Conservation (phyloP, 176 grass and related monocot species). For the Pontederia crassipes region DNA sequence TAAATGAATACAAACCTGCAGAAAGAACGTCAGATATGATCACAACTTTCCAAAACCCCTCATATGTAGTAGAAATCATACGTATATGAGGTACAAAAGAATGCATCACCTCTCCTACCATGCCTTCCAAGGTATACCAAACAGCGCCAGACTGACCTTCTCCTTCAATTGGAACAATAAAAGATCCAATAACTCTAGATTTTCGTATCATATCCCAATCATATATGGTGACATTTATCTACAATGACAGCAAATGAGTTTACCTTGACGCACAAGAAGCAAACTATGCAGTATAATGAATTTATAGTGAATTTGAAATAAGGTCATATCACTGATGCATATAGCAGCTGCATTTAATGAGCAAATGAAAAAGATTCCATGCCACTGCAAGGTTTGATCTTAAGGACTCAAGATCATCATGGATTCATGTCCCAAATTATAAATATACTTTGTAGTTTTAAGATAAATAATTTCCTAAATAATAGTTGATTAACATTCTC, state of each 20-base stretch:
- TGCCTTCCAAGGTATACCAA: conserved; percentile 87
- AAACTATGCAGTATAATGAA: too few species aligned
- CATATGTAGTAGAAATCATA: background rate
- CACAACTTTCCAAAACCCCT: background rate
- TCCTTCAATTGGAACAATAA: conserved; percentile 40
- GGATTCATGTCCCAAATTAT: too few species aligned
- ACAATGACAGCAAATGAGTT: conserved; percentile 3
- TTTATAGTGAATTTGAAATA: too few species aligned
- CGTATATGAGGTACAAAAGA: background rate
- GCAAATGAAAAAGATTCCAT: too few species aligned
- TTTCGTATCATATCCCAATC: conserved; percentile 80
- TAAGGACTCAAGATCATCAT: too few species aligned
- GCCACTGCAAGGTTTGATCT: too few species aligned
- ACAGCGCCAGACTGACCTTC: conserved; percentile 50
- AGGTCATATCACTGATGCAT: too few species aligned
- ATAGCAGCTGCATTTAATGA: too few species aligned
- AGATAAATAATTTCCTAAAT: too few species aligned
- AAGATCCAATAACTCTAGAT: conserved; percentile 75
- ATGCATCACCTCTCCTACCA: conserved; percentile 47
- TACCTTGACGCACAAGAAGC: too few species aligned
- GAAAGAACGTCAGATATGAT: conserved; percentile 11
- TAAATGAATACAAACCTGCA: conserved; percentile 72
- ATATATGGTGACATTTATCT: conserved; percentile 68
- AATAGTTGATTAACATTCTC: too few species aligned
- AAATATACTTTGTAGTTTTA: too few species aligned